phyloP scores from a whole-genome alignment of 2,329 filamentous ascomycete genomes.

The Dothideomycetes sp. region DNA sequence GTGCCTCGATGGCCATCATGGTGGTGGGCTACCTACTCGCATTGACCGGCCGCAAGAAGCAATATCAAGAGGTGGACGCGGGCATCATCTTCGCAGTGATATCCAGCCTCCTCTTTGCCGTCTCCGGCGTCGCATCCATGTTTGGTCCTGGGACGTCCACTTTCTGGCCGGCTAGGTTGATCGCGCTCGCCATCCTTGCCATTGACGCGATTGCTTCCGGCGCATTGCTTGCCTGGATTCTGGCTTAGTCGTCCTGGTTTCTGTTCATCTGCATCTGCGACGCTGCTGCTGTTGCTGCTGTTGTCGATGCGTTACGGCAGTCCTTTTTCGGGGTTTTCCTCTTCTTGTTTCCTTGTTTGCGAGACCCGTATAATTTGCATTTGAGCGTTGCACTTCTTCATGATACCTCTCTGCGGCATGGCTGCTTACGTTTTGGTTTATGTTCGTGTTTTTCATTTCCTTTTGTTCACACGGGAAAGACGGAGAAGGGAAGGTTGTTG shows the following conservation, averaged over 20 bases:
- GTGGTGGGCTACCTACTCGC: slow-evolving; percentile 55
- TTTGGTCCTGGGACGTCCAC: slow-evolving; percentile 40
- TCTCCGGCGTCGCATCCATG: slow-evolving; percentile 49
- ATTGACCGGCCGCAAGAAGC: slow-evolving; percentile 54
- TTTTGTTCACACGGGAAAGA: no score
- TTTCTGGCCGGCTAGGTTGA: slow-evolving; percentile 31
- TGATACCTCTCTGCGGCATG: no score
- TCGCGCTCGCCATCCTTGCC: slow-evolving; percentile 34
- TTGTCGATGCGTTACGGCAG: neutral
- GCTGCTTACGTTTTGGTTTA: no score
- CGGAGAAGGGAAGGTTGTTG: no score
- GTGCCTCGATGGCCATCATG: slow-evolving; percentile 52
- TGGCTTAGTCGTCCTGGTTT: slow-evolving; percentile 19
- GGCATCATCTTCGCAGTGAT: slow-evolving; percentile 61
- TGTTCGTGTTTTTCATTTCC: no score
- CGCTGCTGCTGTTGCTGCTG: no score
- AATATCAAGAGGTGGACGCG: slow-evolving; percentile 60
- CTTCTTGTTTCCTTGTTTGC: neutral
- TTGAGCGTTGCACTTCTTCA: no score
- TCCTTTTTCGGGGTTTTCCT: neutral
- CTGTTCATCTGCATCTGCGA: no score
- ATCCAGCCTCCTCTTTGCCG: slow-evolving; percentile 53
- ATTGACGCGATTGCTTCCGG: slow-evolving; percentile 40
- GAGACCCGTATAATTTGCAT: neutral
- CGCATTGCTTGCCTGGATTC: slow-evolving; percentile 41